phyloP scores from a whole-genome alignment of 2,329 filamentous ascomycete species.

The Ophiocordyceps camponoti-leonardi region DNA sequence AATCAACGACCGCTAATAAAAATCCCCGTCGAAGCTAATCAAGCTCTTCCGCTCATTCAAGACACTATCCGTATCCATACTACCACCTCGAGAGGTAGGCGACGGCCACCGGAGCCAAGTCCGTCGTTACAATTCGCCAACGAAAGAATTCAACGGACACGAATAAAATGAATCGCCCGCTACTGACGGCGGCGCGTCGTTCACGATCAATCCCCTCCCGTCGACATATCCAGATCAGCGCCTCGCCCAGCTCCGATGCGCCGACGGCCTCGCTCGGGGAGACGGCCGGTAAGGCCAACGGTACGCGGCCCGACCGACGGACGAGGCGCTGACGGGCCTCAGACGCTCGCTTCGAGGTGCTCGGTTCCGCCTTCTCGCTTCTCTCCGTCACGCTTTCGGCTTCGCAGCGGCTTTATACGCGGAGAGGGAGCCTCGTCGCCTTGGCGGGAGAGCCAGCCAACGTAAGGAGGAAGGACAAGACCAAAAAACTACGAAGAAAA shows the following conservation, averaged over 20 bases:
- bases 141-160: too few relatives aligned
- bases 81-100: too few relatives aligned
- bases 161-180: background rate
- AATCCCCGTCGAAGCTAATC: too few relatives aligned
- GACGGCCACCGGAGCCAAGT: too few relatives aligned
- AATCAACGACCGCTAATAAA: too few relatives aligned
- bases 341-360: slow-evolving; percentile 92
- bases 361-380: slow-evolving; percentile 83
- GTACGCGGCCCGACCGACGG: too few relatives aligned
- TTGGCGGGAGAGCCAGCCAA: slow-evolving; percentile 83
- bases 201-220: background rate
- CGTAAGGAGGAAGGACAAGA: slow-evolving; percentile 31
- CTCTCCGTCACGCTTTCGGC: slow-evolving; percentile 86
- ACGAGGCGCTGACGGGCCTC: background rate
- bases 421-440: slow-evolving; percentile 78
- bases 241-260: slow-evolving; percentile 39
- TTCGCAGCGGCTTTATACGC: slow-evolving; percentile 84
- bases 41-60: too few relatives aligned
- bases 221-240: slow-evolving; percentile 43
- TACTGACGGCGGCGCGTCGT: background rate
- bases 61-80: too few relatives aligned
- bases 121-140: too few relatives aligned
- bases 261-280: slow-evolving; percentile 31
- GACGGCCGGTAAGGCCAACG: slow-evolving; percentile 26
- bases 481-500: background rate